Base-by-base conservation (phyloP, 148 eudicot genomes). In the Camellia lanceoleosa region DNA sequence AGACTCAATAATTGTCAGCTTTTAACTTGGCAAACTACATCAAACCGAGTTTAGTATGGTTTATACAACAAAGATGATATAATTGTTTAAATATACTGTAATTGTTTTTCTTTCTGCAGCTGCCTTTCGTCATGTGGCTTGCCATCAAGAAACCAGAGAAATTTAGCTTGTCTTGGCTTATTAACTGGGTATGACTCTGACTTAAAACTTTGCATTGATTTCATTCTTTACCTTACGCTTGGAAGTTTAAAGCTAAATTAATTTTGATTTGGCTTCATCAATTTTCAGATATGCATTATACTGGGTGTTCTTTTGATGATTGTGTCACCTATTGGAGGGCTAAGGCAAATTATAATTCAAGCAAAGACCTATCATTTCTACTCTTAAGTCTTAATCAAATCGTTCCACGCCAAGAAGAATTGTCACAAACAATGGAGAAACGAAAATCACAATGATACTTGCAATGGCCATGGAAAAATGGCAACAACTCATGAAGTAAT, bases 81-180 rank as follows among this genome's bases (percentile, higher is more conserved):
- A 30, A 30, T 30, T 30, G 30, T 30, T 30, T 30, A 30, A 30
- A 30, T 30, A 30, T 30, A 30, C 30, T 30, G 30, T 30, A 30
- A 30, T 30, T 66, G 18, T 42, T 12, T 23, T 3, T 42, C 3
- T 4, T 80, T 47, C 55, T 69, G 56, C 81, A 87, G 89, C 80
- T 87, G 44, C 89, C 89, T n/a, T 87, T 87, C 61, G 75, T 87
- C 56, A 87, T 87, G 83, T 87, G 89, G 89, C 89, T 87, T 13
- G 68, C 81, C 10, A 77, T 87, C 81, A 79, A 87, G 30, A 87
- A 87, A 69, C 89, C 89, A 9, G 82, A 15, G 80, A 84, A 20
- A 41, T 84, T 67, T 41, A 70, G 87, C 78, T 49, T 77, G 2
- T 84, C 89, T 12, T 81, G 79, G 83, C 12, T 75, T 67, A 30